Percentiles rank a stretch among this genome's conserved stretches.
phyloP scores from a whole-genome alignment of 2,329 filamentous ascomycete species.

The Ophiocordyceps camponoti-saundersi region DNA sequence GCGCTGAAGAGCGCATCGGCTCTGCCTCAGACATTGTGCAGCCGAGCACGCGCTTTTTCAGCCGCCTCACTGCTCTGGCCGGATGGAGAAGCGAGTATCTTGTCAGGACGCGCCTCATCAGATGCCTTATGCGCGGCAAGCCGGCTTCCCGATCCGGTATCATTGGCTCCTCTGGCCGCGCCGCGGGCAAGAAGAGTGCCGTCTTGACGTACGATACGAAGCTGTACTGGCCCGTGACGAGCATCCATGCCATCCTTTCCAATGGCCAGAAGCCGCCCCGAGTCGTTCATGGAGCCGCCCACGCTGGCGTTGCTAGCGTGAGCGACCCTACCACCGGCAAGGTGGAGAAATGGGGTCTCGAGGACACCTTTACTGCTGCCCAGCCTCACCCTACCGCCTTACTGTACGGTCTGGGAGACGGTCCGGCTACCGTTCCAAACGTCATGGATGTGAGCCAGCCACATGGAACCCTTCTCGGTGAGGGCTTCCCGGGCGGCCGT shows the following conservation, averaged over 20 bases:
- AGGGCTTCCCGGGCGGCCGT: constrained; percentile 71
- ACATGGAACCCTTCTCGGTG: constrained; percentile 69
- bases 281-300: constrained; percentile 70
- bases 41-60: constrained; percentile 64
- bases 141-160: constrained; percentile 41
- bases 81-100: constrained; percentile 97
- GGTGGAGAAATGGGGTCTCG: constrained; percentile 66
- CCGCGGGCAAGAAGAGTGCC: constrained; percentile 49
- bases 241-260: constrained; percentile 61
- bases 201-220: constrained; percentile 78
- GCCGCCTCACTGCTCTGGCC: constrained; percentile 64
- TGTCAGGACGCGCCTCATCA: constrained; percentile 64
- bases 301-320: constrained; percentile 59
- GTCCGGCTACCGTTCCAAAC: constrained; percentile 65
- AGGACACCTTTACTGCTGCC: constrained; percentile 55
- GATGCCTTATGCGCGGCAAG: constrained; percentile 69
- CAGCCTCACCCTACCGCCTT: constrained; percentile 61
- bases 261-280: constrained; percentile 57
- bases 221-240: constrained; percentile 61
- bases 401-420: constrained; percentile 63
- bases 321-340: constrained; percentile 67
- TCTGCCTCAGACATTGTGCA: constrained; percentile 38
- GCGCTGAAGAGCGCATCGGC: constrained; percentile 21
- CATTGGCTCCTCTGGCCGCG: constrained; percentile 32
- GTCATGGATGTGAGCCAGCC: constrained; percentile 80